Evolutionary conservation across 805 yeast genomes (phyloP).

Genomic region (Candida endomychidarum): DNA sequence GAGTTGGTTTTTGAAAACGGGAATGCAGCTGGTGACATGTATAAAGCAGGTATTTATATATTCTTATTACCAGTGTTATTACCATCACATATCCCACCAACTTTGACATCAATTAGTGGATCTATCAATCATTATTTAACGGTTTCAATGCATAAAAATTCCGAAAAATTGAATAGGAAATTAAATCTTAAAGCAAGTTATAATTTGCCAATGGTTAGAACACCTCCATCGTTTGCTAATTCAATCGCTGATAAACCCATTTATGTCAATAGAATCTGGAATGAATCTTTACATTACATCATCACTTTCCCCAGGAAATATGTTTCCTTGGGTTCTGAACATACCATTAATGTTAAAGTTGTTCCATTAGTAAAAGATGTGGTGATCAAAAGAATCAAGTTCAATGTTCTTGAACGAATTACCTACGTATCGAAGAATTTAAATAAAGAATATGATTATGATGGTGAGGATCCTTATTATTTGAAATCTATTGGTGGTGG

Average conservation of each 20-base stretch:
- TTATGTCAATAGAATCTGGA: constrained; percentile 75
- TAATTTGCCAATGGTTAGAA: constrained; percentile 49
- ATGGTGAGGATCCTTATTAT: constrained; percentile 29
- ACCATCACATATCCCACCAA: constrained; percentile 63
- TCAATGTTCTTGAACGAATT: constrained; percentile 66
- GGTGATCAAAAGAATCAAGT: constrained; percentile 58
- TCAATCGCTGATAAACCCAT: constrained; percentile 69
- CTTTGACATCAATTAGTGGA: constrained; percentile 53
- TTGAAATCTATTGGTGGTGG: constrained; percentile 14
- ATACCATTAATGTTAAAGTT: constrained; percentile 61
- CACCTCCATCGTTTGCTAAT: constrained; percentile 58
- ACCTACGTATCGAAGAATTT: constrained; percentile 60
- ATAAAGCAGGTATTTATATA: constrained; percentile 68
- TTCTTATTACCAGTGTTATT: constrained; percentile 63
- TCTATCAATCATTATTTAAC: constrained; percentile 43
- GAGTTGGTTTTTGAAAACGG: constrained; percentile 1
- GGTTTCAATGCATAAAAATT: constrained; percentile 38
- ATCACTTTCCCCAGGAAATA: constrained; percentile 70
- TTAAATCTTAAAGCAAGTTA: constrained; percentile 30
- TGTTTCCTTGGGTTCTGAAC: constrained; percentile 60
- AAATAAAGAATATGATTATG: constrained; percentile 42
- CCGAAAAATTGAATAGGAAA: constrained; percentile 35
- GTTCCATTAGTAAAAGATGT: constrained; percentile 66
- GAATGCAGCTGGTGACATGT: constrained; percentile 14
- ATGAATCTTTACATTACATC: constrained; percentile 66